These are phyloP conservation scores for Striga asiatica DNA, from an alignment of 257 asterid genomes.

Conservation along the genomic window DNA sequence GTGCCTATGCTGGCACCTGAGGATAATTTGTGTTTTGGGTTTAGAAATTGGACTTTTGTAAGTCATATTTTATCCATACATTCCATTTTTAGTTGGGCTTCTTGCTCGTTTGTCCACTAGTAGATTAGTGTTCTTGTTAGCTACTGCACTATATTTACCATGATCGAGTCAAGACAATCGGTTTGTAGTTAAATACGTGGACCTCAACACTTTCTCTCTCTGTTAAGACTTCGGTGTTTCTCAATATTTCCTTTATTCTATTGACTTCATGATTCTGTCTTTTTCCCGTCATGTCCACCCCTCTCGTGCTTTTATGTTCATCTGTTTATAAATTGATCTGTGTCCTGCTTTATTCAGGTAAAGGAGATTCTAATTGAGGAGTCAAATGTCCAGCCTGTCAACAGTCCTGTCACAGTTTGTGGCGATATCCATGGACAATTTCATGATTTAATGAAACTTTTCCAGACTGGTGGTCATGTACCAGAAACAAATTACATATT, in stretches of 20 bases:
- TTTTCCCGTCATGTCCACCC: not conserved
- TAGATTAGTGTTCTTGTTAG: not conserved
- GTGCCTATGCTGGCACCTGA: not conserved
- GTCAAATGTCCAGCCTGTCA: slow-evolving; percentile 99
- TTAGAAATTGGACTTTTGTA: not conserved
- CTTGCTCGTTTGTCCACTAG: not conserved
- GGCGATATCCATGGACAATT: slow-evolving; percentile 98
- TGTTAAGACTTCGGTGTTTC: not conserved
- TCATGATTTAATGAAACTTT: slow-evolving; percentile 97
- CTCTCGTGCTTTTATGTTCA: not conserved
- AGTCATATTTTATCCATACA: not conserved
- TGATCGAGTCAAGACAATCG: not conserved
- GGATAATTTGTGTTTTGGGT: not conserved
- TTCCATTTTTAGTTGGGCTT: slow-evolving; percentile 2
- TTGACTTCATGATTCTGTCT: not conserved
- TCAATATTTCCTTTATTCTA: not conserved
- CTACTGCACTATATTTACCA: too few species aligned
- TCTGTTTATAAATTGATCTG: not conserved
- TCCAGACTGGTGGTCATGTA: slow-evolving; percentile 98
- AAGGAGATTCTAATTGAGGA: slow-evolving; percentile 97
- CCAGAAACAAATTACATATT: slow-evolving; percentile 96
- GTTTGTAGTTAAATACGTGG: not conserved
- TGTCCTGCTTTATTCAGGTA: slow-evolving; percentile 41
- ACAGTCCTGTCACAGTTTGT: slow-evolving; percentile 97
- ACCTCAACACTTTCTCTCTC: not conserved